Base-by-base conservation (phyloP, 2,329 filamentous ascomycete species). In the Graphium sp. region DNA sequence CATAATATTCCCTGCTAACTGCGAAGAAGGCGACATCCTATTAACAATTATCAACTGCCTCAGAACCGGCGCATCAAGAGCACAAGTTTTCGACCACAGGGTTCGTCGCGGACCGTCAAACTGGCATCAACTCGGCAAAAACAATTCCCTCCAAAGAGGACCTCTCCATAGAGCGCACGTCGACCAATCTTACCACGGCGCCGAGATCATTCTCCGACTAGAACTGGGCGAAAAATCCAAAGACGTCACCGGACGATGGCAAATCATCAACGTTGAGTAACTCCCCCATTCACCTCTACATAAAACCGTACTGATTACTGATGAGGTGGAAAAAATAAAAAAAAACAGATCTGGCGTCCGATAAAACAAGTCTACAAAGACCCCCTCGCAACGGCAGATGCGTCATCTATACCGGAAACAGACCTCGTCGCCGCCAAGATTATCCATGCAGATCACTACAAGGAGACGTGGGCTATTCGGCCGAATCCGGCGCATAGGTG, bases 71-170 rank as follows among this genome's bases (percentile, higher is more conserved):
- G 61, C 73, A n/a, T 35, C 41, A 9, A 57, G 61, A n/a, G 56
- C 82, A 7, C 52, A 76, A 30, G 50, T 82, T 32, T 82, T 82
- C 52, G 76, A 82, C 49, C 73, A 83, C 49, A 82, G 76, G 8
- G 71, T 81, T 38, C 69, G 79, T 20, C 46, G 48, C 24, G 52
- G 53, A 0, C 52, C 51, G 6, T 48, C 52, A 4, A 44, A 56
- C 32, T 83, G 76, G 74, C 68, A 72, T 43, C 77, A 76, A 40
- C 46, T 75, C 55, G 68, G 72, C 55, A 31, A 70, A 60, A 15
- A 74, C 66, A 72, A 65, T 28, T 39, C 62, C 59, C 27, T 52
- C 41, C 57, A 28, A 67, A 81, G 46, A 61, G 68, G 39, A 12
- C 43, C 43, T 5, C 38, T 45, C 24, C 40, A 37, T 18, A 35